Evolutionary conservation across 176 grass and related monocot genomes (phyloP).

Genomic region (Stipa capillata): DNA sequence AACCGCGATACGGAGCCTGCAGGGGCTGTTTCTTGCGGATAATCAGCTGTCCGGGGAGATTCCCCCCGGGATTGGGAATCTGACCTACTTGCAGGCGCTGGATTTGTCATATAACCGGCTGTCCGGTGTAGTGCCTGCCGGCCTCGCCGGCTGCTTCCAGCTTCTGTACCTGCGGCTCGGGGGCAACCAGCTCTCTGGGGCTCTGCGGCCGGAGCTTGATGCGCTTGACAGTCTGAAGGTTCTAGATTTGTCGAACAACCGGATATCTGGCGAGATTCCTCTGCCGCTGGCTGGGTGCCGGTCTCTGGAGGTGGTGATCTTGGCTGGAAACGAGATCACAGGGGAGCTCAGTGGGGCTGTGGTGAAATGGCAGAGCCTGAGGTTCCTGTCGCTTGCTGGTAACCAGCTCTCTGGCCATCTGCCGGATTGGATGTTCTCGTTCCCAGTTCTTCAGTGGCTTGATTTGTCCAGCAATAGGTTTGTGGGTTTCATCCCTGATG

Average conservation of each 20-base stretch:
- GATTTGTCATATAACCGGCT: conserved; percentile 79
- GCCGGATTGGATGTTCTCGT: conserved; percentile 88
- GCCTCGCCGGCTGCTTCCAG: conserved; percentile 95
- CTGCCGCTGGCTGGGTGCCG: conserved; percentile 64
- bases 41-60: conserved; percentile 74
- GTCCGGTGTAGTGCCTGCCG: conserved; percentile 56
- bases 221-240: conserved; percentile 75
- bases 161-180: conserved; percentile 67
- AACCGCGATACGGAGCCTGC: conserved; percentile 68
- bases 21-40: conserved; percentile 61
- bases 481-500: conserved; percentile 83
- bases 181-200: conserved; percentile 65
- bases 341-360: conserved; percentile 76
- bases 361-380: conserved; percentile 67
- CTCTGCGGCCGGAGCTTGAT: conserved; percentile 83
- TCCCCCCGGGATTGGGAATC: conserved; percentile 73
- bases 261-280: conserved; percentile 58
- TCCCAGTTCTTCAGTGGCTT: conserved; percentile 65
- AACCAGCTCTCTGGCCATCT: conserved; percentile 63
- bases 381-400: conserved; percentile 47
- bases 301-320: conserved; percentile 71
- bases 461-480: conserved; percentile 79
- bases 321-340: conserved; percentile 60
- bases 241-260: conserved; percentile 63
- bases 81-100: conserved; percentile 86